Conservation (phyloP, 2,329 filamentous ascomycete species). For the Xylaria digitata region DNA sequence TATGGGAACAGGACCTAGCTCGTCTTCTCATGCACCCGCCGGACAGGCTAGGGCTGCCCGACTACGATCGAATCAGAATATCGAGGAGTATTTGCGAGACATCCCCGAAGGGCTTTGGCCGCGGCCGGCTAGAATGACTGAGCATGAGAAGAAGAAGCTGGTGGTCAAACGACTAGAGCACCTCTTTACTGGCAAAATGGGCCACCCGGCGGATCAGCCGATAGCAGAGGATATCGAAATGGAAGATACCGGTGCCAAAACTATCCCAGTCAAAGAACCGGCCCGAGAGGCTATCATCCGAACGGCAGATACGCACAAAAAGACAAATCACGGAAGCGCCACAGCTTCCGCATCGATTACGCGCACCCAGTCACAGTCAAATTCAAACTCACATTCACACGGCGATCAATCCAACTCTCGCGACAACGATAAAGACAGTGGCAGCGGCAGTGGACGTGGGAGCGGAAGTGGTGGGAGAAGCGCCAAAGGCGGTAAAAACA, state of each 20-base stretch:
- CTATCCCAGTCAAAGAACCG: constrained; percentile 48
- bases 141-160: constrained; percentile 79
- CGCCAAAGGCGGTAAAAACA: constrained; percentile 43
- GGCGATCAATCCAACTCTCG: constrained; percentile 59
- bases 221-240: constrained; percentile 49
- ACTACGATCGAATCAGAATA: constrained; percentile 66
- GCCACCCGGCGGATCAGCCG: constrained; percentile 52
- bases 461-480: constrained; percentile 27
- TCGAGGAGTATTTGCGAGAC: constrained; percentile 76
- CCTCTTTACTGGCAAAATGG: constrained; percentile 79
- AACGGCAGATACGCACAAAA: constrained; percentile 47
- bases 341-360: constrained; percentile 57
- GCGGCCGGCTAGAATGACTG: constrained; percentile 70
- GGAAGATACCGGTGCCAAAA: constrained; percentile 34
- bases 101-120: constrained; percentile 77
- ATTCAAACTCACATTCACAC: constrained; percentile 55
- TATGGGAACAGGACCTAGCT: constrained; percentile 66
- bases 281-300: constrained; percentile 63
- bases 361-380: constrained; percentile 50
- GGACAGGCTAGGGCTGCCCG: constrained; percentile 49
- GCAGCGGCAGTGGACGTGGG: constrained; percentile 28
- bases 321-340: constrained; percentile 57
- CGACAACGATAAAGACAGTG: constrained; percentile 50
- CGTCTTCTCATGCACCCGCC: constrained; percentile 55
- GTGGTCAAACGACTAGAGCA: constrained; percentile 83